These are phyloP conservation scores for Neurospora pannonica DNA, from an alignment of 495 filamentous ascomycete genomes.

Conservation along the genomic window DNA sequence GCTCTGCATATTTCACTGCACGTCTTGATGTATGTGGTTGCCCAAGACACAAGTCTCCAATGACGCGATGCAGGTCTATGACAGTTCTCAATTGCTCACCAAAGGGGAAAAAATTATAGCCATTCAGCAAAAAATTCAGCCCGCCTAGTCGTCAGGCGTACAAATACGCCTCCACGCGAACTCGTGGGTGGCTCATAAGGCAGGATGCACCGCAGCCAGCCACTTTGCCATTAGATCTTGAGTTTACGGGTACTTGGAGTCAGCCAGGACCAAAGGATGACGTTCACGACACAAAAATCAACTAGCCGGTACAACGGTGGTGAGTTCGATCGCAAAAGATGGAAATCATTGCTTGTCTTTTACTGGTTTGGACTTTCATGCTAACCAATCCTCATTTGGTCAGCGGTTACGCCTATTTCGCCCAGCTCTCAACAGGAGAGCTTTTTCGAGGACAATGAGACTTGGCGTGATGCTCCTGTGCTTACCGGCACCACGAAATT, in stretches of 20 bases:
- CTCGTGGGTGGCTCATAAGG: not conserved
- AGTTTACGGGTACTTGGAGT: not conserved
- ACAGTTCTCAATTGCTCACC: not conserved
- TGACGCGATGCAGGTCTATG: not conserved
- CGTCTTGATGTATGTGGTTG: not conserved
- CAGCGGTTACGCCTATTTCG: not conserved
- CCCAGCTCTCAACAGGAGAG: constrained; percentile 12
- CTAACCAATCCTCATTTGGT: not conserved
- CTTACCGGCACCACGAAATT: constrained; percentile 56
- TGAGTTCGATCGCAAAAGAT: not conserved
- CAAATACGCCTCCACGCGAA: not conserved
- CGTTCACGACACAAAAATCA: not conserved
- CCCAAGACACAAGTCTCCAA: not conserved
- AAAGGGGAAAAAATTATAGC: not conserved
- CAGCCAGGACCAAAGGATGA: not conserved
- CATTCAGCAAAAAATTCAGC: not conserved
- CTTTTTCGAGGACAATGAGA: constrained; percentile 40
- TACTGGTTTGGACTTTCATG: not conserved
- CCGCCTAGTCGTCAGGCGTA: not conserved
- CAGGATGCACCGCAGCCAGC: not conserved
- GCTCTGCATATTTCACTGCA: constrained; percentile 35
- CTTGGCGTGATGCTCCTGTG: constrained; percentile 59
- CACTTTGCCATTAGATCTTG: not conserved
- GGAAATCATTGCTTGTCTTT: not conserved
- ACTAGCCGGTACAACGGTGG: not conserved